Base-by-base conservation (phyloP, 2,329 filamentous ascomycete species). In the Fusarium anguioides region DNA sequence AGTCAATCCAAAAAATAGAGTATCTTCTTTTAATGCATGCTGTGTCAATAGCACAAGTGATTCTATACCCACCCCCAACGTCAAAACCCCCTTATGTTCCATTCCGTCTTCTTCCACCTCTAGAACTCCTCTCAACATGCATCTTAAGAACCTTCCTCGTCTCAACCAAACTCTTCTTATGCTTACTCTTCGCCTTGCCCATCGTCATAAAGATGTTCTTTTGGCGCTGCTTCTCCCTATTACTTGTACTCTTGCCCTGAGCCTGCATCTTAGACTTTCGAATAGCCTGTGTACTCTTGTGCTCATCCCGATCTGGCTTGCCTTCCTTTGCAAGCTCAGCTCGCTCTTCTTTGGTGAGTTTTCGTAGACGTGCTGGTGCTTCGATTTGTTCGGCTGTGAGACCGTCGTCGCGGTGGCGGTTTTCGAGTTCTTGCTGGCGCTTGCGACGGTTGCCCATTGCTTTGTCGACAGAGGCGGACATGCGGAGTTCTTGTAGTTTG, bases 151-250 rank as follows among this genome's bases (percentile, higher is more conserved):
- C 88, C 81, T 91, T 93, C 75, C 87, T 88, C 67, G 93, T 94
- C 80, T 97, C 91, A 14, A 92, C 88, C 79, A 99, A 82, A 86
- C 93, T 97, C 75, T 94, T 87, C 89, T 97, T 97, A 75, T 96
- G 91, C 85, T 98, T 99, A 70, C 86, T 87, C 85, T 96, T 96
- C 12, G 96, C 96, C 84, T 99, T 98, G 60, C 95, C 93, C 61
- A 99, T 81, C 36, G 95, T 98, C 96, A 99, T 99, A 74, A 99
- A 78, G 81, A 99, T 97, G 80, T 99, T 99, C 91, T 99, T 99
- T 86, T 93, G 93, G 71, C 95, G 85, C 39, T 92, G 89, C 87
- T 99, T 99, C 84, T 99, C 96, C 82, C 92, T 92, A 81, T 99
- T 99, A 69, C 95, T 98, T 35, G 93, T 94, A 77, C 92, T 97